Percentiles rank a stretch among this genome's conserved stretches.
These are phyloP conservation scores for Hypoxylon sp. DNA, from an alignment of 2,329 filamentous ascomycete genomes.

Conservation along the genomic window DNA sequence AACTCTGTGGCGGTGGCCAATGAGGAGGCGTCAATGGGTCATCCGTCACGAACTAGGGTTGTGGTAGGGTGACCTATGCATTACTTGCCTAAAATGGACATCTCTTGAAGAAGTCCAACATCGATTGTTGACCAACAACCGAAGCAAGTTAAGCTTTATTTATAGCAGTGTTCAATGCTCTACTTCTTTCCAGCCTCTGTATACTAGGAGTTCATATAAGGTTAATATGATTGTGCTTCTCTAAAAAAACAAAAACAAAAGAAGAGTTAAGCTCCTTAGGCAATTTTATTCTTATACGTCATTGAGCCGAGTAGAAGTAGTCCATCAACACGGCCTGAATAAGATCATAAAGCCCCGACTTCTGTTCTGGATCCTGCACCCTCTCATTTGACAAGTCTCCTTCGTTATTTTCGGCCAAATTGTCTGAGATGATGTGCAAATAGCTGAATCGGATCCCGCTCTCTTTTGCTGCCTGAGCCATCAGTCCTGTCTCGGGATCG, in stretches of 20 bases:
- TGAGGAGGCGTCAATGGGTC: conserved; percentile 32
- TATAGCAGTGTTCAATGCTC: neutral
- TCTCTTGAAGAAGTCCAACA: neutral
- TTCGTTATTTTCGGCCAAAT: neutral
- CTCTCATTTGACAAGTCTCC: neutral
- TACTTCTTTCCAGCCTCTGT: neutral
- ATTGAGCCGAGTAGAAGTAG: neutral
- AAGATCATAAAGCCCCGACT: neutral
- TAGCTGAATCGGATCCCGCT: too few relatives aligned
- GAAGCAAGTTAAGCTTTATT: neutral
- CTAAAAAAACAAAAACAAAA: too few relatives aligned
- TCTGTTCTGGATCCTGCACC: neutral
- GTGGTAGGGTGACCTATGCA: neutral
- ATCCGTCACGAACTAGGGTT: conserved; percentile 12
- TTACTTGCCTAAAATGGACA: neutral
- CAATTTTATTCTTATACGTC: too few relatives aligned
- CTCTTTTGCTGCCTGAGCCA: too few relatives aligned
- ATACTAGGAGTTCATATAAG: neutral
- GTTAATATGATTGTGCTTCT: too few relatives aligned
- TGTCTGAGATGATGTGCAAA: neutral
- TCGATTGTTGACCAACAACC: neutral
- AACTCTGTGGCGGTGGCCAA: conserved; percentile 40
- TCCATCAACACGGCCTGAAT: neutral
- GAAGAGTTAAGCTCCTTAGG: too few relatives aligned
- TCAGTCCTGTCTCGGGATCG: too few relatives aligned